These are phyloP conservation scores for Oxyria digyna DNA, from an alignment of 148 eudicot species.

Conservation along the genomic window DNA sequence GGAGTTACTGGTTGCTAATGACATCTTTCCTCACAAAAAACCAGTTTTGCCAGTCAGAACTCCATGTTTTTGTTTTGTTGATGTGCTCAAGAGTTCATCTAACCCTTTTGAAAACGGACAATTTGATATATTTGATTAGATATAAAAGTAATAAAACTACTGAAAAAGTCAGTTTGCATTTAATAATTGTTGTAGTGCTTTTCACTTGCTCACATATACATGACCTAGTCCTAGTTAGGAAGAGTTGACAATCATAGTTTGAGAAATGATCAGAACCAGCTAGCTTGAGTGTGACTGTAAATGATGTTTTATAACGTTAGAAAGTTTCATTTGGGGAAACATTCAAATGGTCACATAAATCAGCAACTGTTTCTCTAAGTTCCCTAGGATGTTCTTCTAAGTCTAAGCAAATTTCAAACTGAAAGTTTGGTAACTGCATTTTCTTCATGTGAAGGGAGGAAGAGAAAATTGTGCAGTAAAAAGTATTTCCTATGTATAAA, in stretches of 20 bases:
- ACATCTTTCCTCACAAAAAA: conserved; percentile 6
- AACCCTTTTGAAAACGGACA: not conserved
- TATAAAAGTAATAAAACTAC: not conserved
- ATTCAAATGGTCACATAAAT: too few relatives aligned
- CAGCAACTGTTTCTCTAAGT: too few relatives aligned
- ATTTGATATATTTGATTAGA: not conserved
- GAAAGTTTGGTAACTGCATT: too few relatives aligned
- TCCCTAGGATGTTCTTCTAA: too few relatives aligned
- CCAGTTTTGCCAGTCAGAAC: not conserved
- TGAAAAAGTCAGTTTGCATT: not conserved
- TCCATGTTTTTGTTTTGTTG: not conserved
- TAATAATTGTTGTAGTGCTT: not conserved
- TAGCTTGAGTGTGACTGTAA: not conserved
- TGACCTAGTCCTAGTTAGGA: not conserved
- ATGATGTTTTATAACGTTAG: too few relatives aligned
- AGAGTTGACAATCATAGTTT: conserved; percentile 1
- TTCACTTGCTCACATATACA: not conserved
- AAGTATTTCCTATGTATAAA: not conserved
- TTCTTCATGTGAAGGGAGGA: too few relatives aligned
- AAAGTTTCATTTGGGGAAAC: too few relatives aligned
- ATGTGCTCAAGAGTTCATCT: not conserved
- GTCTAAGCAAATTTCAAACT: too few relatives aligned
- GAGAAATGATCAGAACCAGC: not conserved
- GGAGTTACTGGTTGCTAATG: conserved; percentile 16
- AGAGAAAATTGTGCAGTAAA: too few relatives aligned